Evolutionary conservation across 306 rosid species (phyloP).

Genomic region (Comarum palustre): DNA sequence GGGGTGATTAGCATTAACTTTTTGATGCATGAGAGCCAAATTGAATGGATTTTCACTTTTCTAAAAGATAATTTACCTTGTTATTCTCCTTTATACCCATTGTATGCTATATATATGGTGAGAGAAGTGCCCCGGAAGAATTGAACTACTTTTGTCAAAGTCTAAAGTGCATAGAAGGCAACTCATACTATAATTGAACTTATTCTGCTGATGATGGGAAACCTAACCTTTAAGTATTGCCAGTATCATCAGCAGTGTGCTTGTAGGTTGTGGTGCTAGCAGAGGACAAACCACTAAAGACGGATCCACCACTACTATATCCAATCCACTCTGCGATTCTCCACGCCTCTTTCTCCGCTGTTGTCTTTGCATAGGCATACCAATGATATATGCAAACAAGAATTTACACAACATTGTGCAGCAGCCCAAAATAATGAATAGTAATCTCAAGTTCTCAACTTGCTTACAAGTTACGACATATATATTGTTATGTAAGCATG

Average conservation of each 20-base stretch:
- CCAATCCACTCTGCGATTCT: constrained; percentile 53
- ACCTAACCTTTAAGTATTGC: constrained; percentile 46
- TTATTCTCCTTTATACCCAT: background rate
- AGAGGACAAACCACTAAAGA: constrained; percentile 76
- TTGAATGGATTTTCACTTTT: background rate
- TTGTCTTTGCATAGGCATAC: constrained; percentile 84
- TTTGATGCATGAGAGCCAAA: background rate
- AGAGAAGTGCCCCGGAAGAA: background rate
- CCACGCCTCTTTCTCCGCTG: constrained; percentile 80
- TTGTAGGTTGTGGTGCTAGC: constrained; percentile 75
- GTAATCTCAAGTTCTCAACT: background rate
- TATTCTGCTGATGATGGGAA: background rate
- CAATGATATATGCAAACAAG: constrained; percentile 47
- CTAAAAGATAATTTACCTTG: background rate
- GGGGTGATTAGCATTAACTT: background rate
- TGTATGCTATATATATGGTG: background rate
- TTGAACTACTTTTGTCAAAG: background rate
- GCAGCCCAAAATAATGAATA: background rate
- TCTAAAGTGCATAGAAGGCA: constrained; percentile 2
- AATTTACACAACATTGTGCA: constrained; percentile 2
- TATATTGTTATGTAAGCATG: background rate
- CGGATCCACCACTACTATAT: constrained; percentile 74
- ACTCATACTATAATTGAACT: background rate
- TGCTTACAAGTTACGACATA: background rate
- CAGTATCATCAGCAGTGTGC: constrained; percentile 51